phyloP scores from a whole-genome alignment of 2,329 filamentous ascomycete genomes.

The Gaeumannomyces sp. region DNA sequence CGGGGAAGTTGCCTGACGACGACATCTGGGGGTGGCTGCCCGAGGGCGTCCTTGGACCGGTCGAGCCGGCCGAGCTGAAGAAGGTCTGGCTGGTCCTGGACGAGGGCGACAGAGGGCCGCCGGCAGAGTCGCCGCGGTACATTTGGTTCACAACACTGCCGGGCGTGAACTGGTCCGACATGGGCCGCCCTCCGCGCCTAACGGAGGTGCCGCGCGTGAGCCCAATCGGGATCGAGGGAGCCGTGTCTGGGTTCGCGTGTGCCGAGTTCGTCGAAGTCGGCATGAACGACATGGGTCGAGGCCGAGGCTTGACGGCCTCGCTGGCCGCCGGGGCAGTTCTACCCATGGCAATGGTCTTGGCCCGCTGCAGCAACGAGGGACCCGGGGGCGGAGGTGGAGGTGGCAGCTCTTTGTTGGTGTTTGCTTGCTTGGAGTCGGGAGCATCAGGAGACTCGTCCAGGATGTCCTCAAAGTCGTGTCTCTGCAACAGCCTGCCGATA shows the following conservation, averaged over 20 bases:
- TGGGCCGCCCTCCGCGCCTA: conserved; percentile 44
- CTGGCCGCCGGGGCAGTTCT: conserved; percentile 14
- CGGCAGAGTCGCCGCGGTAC: conserved; percentile 70
- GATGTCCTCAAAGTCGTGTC: conserved; percentile 92
- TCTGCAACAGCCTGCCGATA: conserved; percentile 87
- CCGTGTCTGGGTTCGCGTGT: conserved; percentile 61
- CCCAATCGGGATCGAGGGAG: conserved; percentile 68
- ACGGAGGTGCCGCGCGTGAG: conserved; percentile 48
- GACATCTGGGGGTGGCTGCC: conserved; percentile 40
- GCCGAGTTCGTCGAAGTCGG: conserved; percentile 26
- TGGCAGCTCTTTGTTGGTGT: conserved; percentile 79
- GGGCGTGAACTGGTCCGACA: conserved; percentile 56
- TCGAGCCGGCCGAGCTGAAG: conserved; percentile 41
- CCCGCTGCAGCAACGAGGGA: conserved; percentile 51
- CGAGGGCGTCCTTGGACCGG: conserved; percentile 40
- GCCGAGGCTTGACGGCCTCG: conserved; percentile 33
- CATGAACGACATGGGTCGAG: conserved; percentile 53
- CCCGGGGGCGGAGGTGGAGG: conserved; percentile 56
- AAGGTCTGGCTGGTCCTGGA: conserved; percentile 58
- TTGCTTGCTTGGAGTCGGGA: conserved; percentile 31
- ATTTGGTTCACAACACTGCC: conserved; percentile 75
- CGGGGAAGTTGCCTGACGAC: conserved; percentile 59
- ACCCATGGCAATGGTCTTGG: conserved; percentile 54
- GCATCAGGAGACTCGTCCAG: conserved; percentile 70
- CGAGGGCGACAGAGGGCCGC: conserved; percentile 55